These are phyloP conservation scores for Sporormia fimetaria DNA, from an alignment of 495 filamentous ascomycete species.

Conservation along the genomic window DNA sequence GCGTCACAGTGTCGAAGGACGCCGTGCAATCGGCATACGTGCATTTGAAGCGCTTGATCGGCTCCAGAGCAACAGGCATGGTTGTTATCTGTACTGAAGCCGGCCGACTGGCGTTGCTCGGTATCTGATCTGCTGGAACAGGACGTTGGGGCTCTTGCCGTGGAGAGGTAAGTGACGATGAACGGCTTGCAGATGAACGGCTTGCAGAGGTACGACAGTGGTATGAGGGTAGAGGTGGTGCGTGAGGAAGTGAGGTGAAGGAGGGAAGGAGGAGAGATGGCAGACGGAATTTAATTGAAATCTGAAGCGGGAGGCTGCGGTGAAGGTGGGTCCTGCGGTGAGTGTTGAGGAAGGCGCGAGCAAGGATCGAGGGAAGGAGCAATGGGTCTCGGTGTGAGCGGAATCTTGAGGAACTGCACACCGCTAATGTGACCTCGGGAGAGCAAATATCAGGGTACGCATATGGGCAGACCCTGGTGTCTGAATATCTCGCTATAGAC, in stretches of 20 bases:
- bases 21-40: constrained; percentile 18
- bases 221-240: not conserved
- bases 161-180: not conserved
- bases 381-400: no score
- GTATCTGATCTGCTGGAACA: not conserved
- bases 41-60: constrained; percentile 12
- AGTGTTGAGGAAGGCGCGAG: no score
- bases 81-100: no score
- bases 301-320: no score
- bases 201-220: not conserved
- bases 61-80: constrained; percentile 12
- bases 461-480: no score
- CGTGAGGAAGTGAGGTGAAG: not conserved
- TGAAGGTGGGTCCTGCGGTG: no score
- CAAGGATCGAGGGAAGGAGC: no score
- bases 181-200: not conserved
- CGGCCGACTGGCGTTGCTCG: not conserved
- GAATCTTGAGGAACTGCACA: no score
- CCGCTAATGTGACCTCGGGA: no score
- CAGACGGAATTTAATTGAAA: no score
- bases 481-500: no score
- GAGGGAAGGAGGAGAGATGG: not conserved
- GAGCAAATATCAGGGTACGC: no score
- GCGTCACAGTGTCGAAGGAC: constrained; percentile 27
- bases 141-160: not conserved